phyloP scores from a whole-genome alignment of 2,329 filamentous ascomycete genomes.

The Stemphylium beticola region DNA sequence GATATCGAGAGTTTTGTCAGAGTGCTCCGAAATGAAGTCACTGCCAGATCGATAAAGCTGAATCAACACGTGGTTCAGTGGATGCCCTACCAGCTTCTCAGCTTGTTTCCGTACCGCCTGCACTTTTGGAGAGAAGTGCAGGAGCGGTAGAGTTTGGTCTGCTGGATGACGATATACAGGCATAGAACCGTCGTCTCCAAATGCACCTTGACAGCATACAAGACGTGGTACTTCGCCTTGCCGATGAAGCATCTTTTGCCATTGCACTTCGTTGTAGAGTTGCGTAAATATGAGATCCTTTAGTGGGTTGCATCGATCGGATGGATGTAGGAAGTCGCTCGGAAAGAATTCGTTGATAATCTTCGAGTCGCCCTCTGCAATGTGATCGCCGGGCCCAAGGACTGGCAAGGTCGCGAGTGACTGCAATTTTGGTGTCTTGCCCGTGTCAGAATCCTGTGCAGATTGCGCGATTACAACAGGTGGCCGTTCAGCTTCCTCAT shows the following conservation, averaged over 20 bases:
- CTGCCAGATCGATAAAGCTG: conserved; percentile 88
- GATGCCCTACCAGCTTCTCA: conserved; percentile 76
- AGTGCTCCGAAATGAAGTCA: conserved; percentile 95
- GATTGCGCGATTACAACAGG: conserved; percentile 8
- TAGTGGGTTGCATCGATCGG: conserved; percentile 48
- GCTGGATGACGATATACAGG: conserved; percentile 95
- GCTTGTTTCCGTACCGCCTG: conserved; percentile 70
- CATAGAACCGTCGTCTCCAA: conserved; percentile 71
- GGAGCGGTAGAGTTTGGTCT: conserved; percentile 81
- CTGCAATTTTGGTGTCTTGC: conserved; percentile 41
- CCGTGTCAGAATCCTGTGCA: conserved; percentile 11
- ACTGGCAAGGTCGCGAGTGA: conserved; percentile 48
- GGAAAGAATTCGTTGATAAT: conserved; percentile 75
- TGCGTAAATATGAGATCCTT: conserved; percentile 69
- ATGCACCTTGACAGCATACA: conserved; percentile 83
- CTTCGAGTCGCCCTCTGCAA: conserved; percentile 82
- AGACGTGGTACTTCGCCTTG: conserved; percentile 90
- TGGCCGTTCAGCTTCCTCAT: conserved; percentile 3
- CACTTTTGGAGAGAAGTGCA: conserved; percentile 77
- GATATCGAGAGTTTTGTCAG: conserved; percentile 95
- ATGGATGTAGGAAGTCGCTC: conserved; percentile 28
- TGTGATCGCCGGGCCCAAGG: conserved; percentile 58
- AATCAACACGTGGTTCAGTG: conserved; percentile 89
- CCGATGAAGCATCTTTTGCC: conserved; percentile 92
- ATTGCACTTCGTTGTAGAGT: conserved; percentile 76